Evolutionary conservation across 805 yeast genomes (phyloP), one percentile per base, ranked within the genome.

Genomic region (Metschnikowia proteae): DNA sequence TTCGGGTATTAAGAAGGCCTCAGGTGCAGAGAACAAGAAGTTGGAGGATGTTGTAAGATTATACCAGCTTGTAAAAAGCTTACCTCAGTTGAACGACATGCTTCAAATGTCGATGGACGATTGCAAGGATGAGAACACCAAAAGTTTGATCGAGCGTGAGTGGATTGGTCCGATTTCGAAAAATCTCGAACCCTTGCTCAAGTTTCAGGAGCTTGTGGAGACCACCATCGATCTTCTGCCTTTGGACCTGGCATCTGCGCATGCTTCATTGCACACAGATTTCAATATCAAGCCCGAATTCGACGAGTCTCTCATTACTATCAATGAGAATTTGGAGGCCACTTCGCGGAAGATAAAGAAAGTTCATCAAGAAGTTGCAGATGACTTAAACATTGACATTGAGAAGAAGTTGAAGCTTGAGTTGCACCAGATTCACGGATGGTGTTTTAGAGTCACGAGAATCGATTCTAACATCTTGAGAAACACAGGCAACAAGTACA

Each of bases 371-470:
- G 75, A 76, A 5, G 83, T 83, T 3, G 88, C 86, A 1, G 87
- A 84, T 31, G 94, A 86, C 56, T 76, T 94, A 33, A 79, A 80
- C 10, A 81, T 90, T 66, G 98, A 91, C 51, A 74, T 85, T 3
- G 96, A 88, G 49, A 89, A 90, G 70, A 90, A 90, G 65, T 75
- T 94, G 55, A 94, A 94, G 64, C 69, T 94, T 43, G 99, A 94
- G 63, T 81, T 86, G 47, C 96, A 92, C 62, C 86, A 79, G 53
- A 81, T 79, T 27, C 95, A 88, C 65, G 97, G 97, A 22, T 91
- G 96, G 96, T 89, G 97, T 65, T 81, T 92, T 76, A 76, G 98
- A 57, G 79, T 94, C 23, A 94, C 99, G 1, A 80, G 99, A 65
- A 84, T 81, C 48, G 98, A 94, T 60, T 91, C 96, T 2, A 75